Evolutionary conservation across 2,329 filamentous ascomycete genomes (phyloP).

Genomic region (Aspergillus glaucus): DNA sequence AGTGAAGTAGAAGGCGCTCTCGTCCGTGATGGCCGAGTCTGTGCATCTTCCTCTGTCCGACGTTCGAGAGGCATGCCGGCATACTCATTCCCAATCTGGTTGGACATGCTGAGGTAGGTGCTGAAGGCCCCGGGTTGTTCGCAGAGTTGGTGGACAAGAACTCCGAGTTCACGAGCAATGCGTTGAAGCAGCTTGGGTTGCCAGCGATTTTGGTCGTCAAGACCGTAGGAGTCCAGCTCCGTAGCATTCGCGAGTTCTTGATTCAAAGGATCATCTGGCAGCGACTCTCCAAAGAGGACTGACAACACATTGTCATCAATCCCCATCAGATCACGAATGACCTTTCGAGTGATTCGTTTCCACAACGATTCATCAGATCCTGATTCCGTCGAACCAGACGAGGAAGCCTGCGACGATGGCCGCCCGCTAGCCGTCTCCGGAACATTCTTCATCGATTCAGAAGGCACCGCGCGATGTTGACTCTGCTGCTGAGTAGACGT

Average conservation of each 20-base stretch:
- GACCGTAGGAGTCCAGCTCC: conserved; percentile 21
- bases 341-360: conserved; percentile 73
- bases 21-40: conserved; percentile 4
- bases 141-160: conserved; percentile 74
- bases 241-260: conserved; percentile 21
- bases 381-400: conserved; percentile 29
- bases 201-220: conserved; percentile 28
- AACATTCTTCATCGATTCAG: conserved; percentile 13
- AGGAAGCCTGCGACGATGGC: conserved; percentile 32
- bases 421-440: conserved; percentile 49
- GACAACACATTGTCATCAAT: conserved; percentile 81
- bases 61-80: conserved; percentile 61
- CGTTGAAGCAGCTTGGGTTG: conserved; percentile 71
- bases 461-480: conserved; percentile 13
- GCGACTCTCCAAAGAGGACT: conserved; percentile 76
- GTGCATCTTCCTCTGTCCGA: conserved; percentile 20
- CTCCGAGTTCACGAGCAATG: conserved; percentile 78
- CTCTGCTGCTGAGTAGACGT: conserved; percentile 8
- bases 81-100: conserved; percentile 61
- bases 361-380: conserved; percentile 64
- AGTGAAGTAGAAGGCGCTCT: conserved; percentile 7
- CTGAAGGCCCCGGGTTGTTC: conserved; percentile 85
- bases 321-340: conserved; percentile 83
- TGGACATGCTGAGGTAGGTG: conserved; percentile 63
- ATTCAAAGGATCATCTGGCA: conserved; percentile 45